phyloP scores from a whole-genome alignment of 176 grass and related monocot genomes.

The Eleusine indica region DNA sequence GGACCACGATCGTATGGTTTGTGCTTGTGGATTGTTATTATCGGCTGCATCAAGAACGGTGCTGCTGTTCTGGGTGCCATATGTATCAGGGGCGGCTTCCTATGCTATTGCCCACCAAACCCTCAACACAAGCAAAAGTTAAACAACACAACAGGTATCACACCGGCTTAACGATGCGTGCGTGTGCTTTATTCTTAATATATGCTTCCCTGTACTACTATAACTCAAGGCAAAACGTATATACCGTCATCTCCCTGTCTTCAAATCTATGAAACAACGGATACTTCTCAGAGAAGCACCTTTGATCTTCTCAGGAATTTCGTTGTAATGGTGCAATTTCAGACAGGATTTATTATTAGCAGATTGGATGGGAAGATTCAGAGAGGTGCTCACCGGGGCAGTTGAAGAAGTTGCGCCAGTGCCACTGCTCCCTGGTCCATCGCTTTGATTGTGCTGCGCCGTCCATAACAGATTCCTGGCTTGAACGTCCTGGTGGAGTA shows the following conservation, averaged over 20 bases:
- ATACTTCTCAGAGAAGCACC: no score
- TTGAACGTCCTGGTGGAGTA: background rate
- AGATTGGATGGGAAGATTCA: background rate
- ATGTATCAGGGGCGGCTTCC: background rate
- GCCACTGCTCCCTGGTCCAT: background rate
- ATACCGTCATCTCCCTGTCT: background rate
- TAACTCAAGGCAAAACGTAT: background rate
- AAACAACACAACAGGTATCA: background rate
- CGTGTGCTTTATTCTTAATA: no score
- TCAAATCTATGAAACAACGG: background rate
- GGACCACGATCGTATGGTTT: background rate
- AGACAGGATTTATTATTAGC: background rate
- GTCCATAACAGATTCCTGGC: slow-evolving; percentile 29
- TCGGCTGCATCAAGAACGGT: slow-evolving; percentile 21
- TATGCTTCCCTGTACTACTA: no score
- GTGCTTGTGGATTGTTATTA: background rate
- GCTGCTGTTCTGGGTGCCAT: background rate
- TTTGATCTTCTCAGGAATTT: background rate
- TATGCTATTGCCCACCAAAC: slow-evolving; percentile 3
- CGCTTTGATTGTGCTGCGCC: slow-evolving; percentile 20
- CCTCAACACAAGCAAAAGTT: background rate
- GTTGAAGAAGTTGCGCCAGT: no score
- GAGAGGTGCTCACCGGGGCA: slow-evolving; percentile 19
- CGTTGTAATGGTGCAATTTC: background rate
- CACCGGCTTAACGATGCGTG: background rate